These are phyloP conservation scores for Alternaria conjuncta DNA, from an alignment of 2,329 filamentous ascomycete genomes.

Conservation along the genomic window DNA sequence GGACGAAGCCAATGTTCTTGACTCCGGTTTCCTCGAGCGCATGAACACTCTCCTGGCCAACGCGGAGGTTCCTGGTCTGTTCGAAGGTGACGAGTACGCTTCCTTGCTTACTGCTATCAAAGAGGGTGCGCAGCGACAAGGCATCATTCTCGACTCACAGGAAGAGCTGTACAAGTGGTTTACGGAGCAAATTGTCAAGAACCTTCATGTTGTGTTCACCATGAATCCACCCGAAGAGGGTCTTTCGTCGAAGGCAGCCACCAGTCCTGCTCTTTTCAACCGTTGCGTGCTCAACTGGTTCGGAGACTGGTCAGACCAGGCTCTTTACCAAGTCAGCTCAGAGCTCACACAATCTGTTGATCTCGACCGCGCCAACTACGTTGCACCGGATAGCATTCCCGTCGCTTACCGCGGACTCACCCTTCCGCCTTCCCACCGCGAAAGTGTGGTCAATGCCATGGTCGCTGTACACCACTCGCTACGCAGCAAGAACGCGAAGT, in stretches of 20 bases:
- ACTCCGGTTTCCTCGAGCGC: constrained; percentile 97
- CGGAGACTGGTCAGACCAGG: constrained; percentile 99
- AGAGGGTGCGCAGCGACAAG: constrained; percentile 95
- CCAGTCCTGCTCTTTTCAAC: constrained; percentile 98
- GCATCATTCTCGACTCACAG: constrained; percentile 91
- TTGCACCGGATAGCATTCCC: constrained; percentile 87
- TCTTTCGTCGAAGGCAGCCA: constrained; percentile 93
- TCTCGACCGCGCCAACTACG: constrained; percentile 84
- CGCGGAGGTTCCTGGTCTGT: constrained; percentile 97
- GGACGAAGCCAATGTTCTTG: constrained; percentile 98
- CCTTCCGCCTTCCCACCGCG: constrained; percentile 86
- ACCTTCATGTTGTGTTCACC: constrained; percentile 97
- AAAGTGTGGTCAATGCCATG: constrained; percentile 96
- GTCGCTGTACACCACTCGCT: constrained; percentile 98
- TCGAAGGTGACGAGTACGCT: constrained; percentile 98
- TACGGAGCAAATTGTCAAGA: constrained; percentile 98
- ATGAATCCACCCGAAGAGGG: constrained; percentile 99
- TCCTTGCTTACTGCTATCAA: constrained; percentile 99
- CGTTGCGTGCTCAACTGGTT: constrained; percentile 99
- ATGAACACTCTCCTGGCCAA: constrained; percentile 99
- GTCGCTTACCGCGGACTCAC: constrained; percentile 86
- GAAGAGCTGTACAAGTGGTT: constrained; percentile 99
- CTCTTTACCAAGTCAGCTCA: constrained; percentile 94
- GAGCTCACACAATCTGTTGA: constrained; percentile 97
- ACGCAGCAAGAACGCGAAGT: constrained; percentile 83